phyloP scores from a whole-genome alignment of 257 asterid genomes.

The Capsicum baccatum region DNA sequence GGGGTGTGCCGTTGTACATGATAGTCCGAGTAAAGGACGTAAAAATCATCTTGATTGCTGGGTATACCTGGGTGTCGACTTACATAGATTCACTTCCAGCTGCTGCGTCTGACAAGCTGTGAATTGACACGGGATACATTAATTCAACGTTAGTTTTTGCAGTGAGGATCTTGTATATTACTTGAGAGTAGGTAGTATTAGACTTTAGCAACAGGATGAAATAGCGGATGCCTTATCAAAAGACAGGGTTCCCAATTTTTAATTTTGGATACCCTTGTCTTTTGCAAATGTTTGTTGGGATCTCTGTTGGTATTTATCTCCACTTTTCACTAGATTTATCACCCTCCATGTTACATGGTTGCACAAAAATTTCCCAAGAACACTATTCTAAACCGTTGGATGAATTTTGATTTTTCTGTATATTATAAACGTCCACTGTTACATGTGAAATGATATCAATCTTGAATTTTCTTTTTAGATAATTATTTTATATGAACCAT shows the following conservation, averaged over 20 bases:
- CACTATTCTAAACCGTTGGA: not conserved
- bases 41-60: conserved; percentile 33
- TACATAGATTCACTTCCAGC: conserved; percentile 41
- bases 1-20: conserved; percentile 44
- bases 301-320: conserved; percentile 10
- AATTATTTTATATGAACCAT: not conserved
- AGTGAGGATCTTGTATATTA: conserved; percentile 55
- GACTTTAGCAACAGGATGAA: conserved; percentile 47
- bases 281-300: not conserved
- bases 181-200: conserved; percentile 34
- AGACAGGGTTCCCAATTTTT: conserved; percentile 30
- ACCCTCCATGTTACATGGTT: not conserved
- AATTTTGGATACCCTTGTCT: conserved; percentile 33
- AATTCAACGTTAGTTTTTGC: conserved; percentile 34
- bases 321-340: not conserved
- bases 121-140: conserved; percentile 33
- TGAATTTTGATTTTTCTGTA: not conserved
- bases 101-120: conserved; percentile 47
- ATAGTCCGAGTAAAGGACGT: conserved; percentile 42
- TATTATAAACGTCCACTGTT: not conserved
- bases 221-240: conserved; percentile 20
- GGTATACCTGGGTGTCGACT: conserved; percentile 33
- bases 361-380: not conserved
- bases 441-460: not conserved
- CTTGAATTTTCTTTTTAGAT: conserved; percentile 1